Evolutionary conservation across 257 asterid species (phyloP).

Genomic region (Solanum appendiculatum): DNA sequence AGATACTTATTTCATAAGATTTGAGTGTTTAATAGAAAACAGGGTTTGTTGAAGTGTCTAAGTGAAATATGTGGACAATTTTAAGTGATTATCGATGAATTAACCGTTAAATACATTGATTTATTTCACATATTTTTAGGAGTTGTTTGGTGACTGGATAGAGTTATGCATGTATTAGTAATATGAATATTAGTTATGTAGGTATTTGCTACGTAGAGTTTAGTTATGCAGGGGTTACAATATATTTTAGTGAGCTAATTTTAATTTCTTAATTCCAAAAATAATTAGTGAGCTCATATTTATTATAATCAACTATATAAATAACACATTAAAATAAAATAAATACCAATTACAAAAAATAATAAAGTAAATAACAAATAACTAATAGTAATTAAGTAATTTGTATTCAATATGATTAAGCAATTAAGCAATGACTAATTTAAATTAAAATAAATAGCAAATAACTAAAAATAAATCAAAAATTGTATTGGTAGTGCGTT

Average conservation of each 20-base stretch:
- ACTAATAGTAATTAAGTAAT: background rate
- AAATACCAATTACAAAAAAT: no score
- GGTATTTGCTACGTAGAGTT: background rate
- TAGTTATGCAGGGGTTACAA: background rate
- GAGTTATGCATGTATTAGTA: background rate
- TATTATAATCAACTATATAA: background rate
- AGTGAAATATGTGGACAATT: background rate
- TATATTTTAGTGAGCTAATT: background rate
- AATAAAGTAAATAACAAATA: no score
- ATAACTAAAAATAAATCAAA: background rate
- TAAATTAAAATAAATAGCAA: no score
- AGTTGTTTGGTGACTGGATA: no score
- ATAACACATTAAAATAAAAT: background rate
- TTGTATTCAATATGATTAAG: background rate
- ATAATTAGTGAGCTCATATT: background rate
- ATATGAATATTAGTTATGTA: background rate
- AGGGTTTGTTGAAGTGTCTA: background rate
- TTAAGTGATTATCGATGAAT: background rate
- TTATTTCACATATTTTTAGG: background rate
- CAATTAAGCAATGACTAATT: background rate
- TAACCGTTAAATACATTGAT: background rate
- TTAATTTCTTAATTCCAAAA: no score
- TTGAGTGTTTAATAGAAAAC: background rate
- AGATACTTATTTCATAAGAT: background rate
- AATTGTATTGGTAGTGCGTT: background rate